These are phyloP conservation scores for Solanum pennellii DNA, from an alignment of 257 asterid genomes.

Conservation along the genomic window DNA sequence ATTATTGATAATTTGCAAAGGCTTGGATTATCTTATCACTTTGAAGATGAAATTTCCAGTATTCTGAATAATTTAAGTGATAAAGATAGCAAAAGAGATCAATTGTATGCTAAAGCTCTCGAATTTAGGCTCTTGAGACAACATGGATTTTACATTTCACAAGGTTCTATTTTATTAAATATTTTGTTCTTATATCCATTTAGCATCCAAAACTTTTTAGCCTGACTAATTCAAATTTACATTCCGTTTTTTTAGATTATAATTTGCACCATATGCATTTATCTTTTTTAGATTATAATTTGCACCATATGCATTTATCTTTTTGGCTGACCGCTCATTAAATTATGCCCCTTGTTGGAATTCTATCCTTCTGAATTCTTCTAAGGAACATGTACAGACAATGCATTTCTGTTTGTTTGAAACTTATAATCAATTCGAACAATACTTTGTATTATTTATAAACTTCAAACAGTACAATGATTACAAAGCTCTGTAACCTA, in stretches of 20 bases:
- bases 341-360: no score
- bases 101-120: constrained; percentile 20
- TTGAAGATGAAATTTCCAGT: constrained; percentile 11
- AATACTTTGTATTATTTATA: no score
- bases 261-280: no score
- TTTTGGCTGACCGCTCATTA: no score
- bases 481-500: no score
- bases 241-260: not conserved
- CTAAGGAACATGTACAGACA: no score
- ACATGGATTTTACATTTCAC: constrained; percentile 18
- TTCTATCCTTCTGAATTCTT: no score
- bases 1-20: constrained; percentile 24
- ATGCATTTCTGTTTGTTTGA: no score
- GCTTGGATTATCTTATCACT: constrained; percentile 23
- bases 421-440: no score
- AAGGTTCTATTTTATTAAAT: constrained; percentile 7
- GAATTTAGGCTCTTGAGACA: constrained; percentile 27
- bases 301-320: not conserved
- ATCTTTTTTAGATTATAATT: no score
- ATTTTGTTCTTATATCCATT: not conserved
- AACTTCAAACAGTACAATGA: no score
- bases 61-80: not conserved
- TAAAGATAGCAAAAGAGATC: not conserved
- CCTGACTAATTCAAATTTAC: not conserved
- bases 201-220: no score